These are phyloP conservation scores for Fulvia fulva DNA, from an alignment of 2,329 filamentous ascomycete species.

Conservation along the genomic window DNA sequence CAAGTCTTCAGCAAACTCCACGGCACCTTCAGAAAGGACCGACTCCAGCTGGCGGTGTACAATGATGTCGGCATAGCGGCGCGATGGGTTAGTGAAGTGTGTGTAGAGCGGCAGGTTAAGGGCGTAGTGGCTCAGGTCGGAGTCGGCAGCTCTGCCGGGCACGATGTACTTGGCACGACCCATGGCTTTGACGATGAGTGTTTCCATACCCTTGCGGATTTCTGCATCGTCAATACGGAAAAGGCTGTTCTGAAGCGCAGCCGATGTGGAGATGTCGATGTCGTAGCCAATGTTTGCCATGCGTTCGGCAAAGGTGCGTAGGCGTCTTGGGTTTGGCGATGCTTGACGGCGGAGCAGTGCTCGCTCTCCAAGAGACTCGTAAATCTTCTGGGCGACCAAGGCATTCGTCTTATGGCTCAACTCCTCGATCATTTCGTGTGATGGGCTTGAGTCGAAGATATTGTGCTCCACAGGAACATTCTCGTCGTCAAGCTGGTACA, in stretches of 20 bases:
- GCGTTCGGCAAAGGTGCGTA: constrained; percentile 85
- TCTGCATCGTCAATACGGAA: constrained; percentile 89
- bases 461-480: constrained; percentile 96
- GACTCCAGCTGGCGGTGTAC: constrained; percentile 93
- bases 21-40: constrained; percentile 72
- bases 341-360: constrained; percentile 85
- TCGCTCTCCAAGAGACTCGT: constrained; percentile 77
- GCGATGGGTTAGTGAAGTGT: constrained; percentile 92
- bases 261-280: constrained; percentile 84
- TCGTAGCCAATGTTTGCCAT: constrained; percentile 90
- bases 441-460: constrained; percentile 84
- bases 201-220: constrained; percentile 96
- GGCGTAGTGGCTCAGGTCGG: constrained; percentile 83
- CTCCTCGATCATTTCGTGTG: constrained; percentile 92
- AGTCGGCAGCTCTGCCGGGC: constrained; percentile 68
- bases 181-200: constrained; percentile 90
- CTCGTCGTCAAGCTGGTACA: constrained; percentile 95
- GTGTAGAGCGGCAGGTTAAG: constrained; percentile 93
- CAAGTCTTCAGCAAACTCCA: constrained; percentile 84
- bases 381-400: constrained; percentile 81
- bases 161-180: constrained; percentile 94
- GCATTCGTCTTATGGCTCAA: constrained; percentile 89
- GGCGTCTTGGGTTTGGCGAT: constrained; percentile 78
- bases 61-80: constrained; percentile 90
- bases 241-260: constrained; percentile 85